Percentiles rank a stretch among this genome's conserved stretches.
phyloP scores from a whole-genome alignment of 345 rosid species.

The Melaleuca quinquenervia region DNA sequence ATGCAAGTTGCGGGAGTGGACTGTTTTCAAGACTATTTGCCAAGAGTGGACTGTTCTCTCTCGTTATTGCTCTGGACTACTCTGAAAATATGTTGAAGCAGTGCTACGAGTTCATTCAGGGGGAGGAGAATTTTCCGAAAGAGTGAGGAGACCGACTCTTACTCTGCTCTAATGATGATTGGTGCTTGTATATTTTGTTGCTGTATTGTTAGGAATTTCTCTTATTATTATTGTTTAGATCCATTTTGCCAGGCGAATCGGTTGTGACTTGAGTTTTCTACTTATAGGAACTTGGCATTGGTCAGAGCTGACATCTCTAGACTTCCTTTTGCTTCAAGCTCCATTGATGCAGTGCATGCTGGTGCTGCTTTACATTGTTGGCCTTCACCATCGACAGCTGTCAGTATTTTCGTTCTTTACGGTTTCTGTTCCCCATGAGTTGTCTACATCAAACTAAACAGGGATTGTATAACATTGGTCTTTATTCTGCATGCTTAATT shows the following conservation, averaged over 20 bases:
- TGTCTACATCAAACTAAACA: neutral
- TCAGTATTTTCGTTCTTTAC: constrained; percentile 14
- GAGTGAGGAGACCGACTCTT: constrained; percentile 29
- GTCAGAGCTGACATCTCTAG: constrained; percentile 88
- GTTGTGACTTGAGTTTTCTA: neutral
- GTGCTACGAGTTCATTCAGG: constrained; percentile 52
- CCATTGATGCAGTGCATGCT: constrained; percentile 82
- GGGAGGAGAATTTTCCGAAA: constrained; percentile 58
- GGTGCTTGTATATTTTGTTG: neutral
- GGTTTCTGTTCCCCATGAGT: neutral
- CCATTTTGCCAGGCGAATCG: neutral
- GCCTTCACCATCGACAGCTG: constrained; percentile 84
- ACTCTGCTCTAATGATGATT: neutral
- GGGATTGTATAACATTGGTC: neutral
- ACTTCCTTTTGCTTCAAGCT: constrained; percentile 66
- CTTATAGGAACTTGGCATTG: constrained; percentile 50
- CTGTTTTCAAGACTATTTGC: constrained; percentile 70
- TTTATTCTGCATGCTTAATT: neutral
- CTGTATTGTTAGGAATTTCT: neutral
- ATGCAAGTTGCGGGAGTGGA: constrained; percentile 94
- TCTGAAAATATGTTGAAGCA: constrained; percentile 83
- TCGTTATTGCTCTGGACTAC: constrained; percentile 70
- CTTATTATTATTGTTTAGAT: neutral
- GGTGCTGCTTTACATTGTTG: constrained; percentile 94
- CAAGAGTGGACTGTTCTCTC: constrained; percentile 62